These are phyloP conservation scores for Populus tomentosa DNA, from an alignment of 441 rosid genomes.

Conservation along the genomic window DNA sequence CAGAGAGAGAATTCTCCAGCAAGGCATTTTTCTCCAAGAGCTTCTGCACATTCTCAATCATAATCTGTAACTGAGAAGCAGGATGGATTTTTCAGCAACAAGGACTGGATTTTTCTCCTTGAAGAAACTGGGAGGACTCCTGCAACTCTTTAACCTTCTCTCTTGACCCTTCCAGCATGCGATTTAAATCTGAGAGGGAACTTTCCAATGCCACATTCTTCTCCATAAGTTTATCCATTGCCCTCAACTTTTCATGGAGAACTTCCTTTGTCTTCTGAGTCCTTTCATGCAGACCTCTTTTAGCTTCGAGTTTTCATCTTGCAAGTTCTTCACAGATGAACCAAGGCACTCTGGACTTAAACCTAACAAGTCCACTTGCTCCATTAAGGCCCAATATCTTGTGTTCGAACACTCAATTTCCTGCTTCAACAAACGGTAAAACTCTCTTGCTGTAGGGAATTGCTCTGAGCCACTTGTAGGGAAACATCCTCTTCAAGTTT, in stretches of 20 bases:
- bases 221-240: no score
- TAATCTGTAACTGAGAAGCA: conserved; percentile 84
- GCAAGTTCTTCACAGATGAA: no score
- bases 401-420: conserved; percentile 65
- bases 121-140: conserved; percentile 57
- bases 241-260: no score
- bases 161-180: no score
- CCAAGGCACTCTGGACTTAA: conserved; percentile 54
- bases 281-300: no score
- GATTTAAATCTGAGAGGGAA: no score
- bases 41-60: conserved; percentile 56
- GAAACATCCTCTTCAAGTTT: conserved; percentile 80
- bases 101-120: conserved; percentile 66
- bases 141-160: no score
- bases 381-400: conserved; percentile 57
- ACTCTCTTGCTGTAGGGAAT: conserved; percentile 88
- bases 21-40: conserved; percentile 50
- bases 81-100: conserved; percentile 52
- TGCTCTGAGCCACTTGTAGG: conserved; percentile 66
- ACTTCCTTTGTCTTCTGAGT: no score
- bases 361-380: conserved; percentile 66
- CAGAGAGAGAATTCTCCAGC: conserved; percentile 53
- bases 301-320: no score
- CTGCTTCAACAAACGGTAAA: conserved; percentile 75
- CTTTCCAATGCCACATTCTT: no score